A percentile compares a stretch with the other conserved stretches of the same genome.
Evolutionary conservation across 2,329 filamentous ascomycete species (phyloP).

Genomic region (Fusarium decemcellulare): DNA sequence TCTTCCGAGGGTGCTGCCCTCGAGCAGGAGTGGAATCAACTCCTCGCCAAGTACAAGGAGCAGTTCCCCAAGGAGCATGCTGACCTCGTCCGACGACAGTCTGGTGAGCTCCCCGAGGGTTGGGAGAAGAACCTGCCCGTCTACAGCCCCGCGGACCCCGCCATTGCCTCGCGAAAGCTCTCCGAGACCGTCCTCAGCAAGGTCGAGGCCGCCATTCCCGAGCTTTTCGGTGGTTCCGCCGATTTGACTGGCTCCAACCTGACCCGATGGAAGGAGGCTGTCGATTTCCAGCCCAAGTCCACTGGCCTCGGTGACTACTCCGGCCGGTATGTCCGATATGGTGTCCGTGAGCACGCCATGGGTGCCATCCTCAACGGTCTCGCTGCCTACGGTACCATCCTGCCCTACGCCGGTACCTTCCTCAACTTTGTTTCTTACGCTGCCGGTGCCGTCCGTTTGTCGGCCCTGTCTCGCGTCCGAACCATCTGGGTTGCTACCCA

Average conservation of each 20-base stretch:
- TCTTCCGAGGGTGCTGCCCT: constrained; percentile 87
- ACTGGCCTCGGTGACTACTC: constrained; percentile 89
- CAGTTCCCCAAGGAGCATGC: constrained; percentile 84
- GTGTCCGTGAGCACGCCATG: constrained; percentile 94
- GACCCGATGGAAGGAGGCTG: constrained; percentile 96
- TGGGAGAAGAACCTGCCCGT: constrained; percentile 96
- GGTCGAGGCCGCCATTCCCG: constrained; percentile 85
- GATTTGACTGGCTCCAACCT: constrained; percentile 99
- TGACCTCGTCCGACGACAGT: constrained; percentile 86
- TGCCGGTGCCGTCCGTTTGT: constrained; percentile 94
- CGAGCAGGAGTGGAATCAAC: constrained; percentile 95
- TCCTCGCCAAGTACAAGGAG: constrained; percentile 87
- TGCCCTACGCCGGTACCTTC: constrained; percentile 97
- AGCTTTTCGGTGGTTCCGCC: constrained; percentile 95
- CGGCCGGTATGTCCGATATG: constrained; percentile 93
- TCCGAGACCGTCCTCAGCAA: constrained; percentile 94
- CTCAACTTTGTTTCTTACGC: constrained; percentile 99
- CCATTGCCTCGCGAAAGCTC: constrained; percentile 94
- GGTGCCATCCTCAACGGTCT: constrained; percentile 96
- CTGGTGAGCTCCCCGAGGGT: constrained; percentile 89
- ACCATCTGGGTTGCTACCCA: constrained; percentile 97
- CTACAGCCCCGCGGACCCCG: constrained; percentile 88
- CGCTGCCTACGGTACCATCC: constrained; percentile 92
- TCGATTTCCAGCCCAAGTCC: constrained; percentile 95
- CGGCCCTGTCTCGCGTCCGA: constrained; percentile 90